Evolutionary conservation across 306 rosid species (phyloP), one percentile per base, ranked within the genome.

Genomic region (Gleditsia sinensis): DNA sequence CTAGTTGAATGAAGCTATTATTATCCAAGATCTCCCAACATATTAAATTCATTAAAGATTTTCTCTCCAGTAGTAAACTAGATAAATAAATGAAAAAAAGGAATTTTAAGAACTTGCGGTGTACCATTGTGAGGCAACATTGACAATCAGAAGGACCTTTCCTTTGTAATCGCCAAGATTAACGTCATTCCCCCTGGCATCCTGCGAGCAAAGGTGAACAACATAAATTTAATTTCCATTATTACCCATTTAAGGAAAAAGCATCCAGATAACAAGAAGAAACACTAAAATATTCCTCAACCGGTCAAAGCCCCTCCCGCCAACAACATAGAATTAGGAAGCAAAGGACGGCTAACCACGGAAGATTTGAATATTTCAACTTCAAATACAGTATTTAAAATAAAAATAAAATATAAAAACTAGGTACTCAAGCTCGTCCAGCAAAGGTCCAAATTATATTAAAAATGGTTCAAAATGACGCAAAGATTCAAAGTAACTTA

Each of bases 81-180:
- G 34, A 42, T 28, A 70, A 24, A 50, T 16, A 62, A 59, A 10
- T 19, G 56, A 0, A 50, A 11, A 36, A 13, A 28, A 21, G 8
- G 1, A 4, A 57, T 34, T 4, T 30, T 2, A 59, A 20, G 30
- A 76, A 68, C 8, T 11, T 20, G 45, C 16, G 37, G 56, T 6
- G 50, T 88, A 94, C 99, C 99, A 94, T 71, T 94, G 96, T 0
- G 99, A 94, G 40, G 99, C 99, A 65, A 94, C 99, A 51, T 94
- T 94, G 86, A 94, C 99, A 79, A 94, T 86, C 73, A 94, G 58
- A 49, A 94, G 95, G 48, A 50, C 89, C 82, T 94, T 94, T 56
- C 99, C 99, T 76, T 92, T 92, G 92, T 90, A 94, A 50, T 46
- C 69, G 63, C 93, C 86, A 60, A 94, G 97, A 76, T 92, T 89